phyloP scores from a whole-genome alignment of 1,284 basidiomycete genomes.

The Pterula multifida region DNA sequence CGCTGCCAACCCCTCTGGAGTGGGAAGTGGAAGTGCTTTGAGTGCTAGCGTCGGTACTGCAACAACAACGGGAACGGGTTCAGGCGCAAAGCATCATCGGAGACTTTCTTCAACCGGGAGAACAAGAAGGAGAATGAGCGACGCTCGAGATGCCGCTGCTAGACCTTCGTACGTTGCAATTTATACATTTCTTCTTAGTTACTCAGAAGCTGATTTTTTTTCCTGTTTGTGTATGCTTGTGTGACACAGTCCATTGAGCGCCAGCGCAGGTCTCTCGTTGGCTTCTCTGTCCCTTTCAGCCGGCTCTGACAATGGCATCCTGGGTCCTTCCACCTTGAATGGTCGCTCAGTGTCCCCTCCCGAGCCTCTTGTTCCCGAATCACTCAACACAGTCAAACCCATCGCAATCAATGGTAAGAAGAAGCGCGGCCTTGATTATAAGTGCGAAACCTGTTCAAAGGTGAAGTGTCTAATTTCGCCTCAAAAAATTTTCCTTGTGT shows the following conservation, averaged over 20 bases:
- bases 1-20: conserved; percentile 6
- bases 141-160: conserved; percentile 61
- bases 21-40: conserved; percentile 10
- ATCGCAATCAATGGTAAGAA: conserved; percentile 30
- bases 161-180: conserved; percentile 50
- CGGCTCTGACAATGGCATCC: conserved; percentile 19
- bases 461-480: conserved; percentile 22
- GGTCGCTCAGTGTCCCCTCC: conserved; percentile 6
- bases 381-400: conserved; percentile 25
- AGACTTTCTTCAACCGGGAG: conserved; percentile 58
- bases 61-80: conserved; percentile 18
- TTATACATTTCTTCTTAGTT: conserved; percentile 8
- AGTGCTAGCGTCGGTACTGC: conserved; percentile 13
- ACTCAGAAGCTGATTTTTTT: conserved; percentile 5
- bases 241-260: conserved; percentile 26
- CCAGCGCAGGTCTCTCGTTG: conserved; percentile 35
- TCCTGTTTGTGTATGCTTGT: conserved; percentile 7
- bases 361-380: conserved; percentile 12
- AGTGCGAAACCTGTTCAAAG: conserved; percentile 89
- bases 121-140: conserved; percentile 54
- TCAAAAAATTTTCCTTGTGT: conserved; percentile 4
- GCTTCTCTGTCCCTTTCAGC: conserved; percentile 45
- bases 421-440: conserved; percentile 77
- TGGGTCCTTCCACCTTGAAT: conserved; percentile 19
- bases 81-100: conserved; percentile 44